Base-by-base conservation (phyloP, 2,329 filamentous ascomycete genomes). In the Ophiocordyceps camponoti-leonardi region DNA sequence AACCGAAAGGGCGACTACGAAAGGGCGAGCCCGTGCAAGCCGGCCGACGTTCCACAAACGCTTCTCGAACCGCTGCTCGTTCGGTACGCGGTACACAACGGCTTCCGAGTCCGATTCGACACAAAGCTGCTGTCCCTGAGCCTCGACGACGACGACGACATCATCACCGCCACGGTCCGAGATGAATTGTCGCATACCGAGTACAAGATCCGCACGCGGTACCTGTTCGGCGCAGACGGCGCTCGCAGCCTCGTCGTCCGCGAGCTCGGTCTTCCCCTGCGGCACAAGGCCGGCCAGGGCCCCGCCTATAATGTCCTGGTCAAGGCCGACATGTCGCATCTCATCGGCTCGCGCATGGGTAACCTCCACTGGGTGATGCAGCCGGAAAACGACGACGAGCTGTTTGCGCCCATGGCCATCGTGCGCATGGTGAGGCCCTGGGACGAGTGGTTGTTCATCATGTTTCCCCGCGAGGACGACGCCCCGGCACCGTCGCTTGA, bases 361-460 rank as follows among this genome's bases (percentile, higher is more conserved):
- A 79, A 78, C 52, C 61, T 81, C 18, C 76, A 81, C 54, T 79
- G 73, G 69, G 61, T 77, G 1, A 62, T 80, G 53, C 67, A 70
- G 49, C 75, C 77, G 0, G 69, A 75, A 47, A 57, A 56, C 2
- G 67, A 75, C 45, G 60, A 69, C 45, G 69, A 71, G 0, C 61
- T 61, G 0, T 78, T 71, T 58, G 72, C 64, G 0, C 74, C 69
- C 67, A 60, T 61, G 30, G 59, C 56, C 3, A 58, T 75, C 50
- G 62, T 69, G 2, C 63, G 77, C 22, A 79, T 81, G 75, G 74
- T 81, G 5, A 75, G 72, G 59, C 69, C 75, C 0, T 81, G 76
- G 76, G 54, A 71, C 50, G 72, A 81, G 60, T 81, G 75, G 75
- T 66, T 75, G 61, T 72, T 73, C 41, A 72, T 75, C 46, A 55